Percentiles rank a stretch among this genome's conserved stretches.
phyloP scores from a whole-genome alignment of 108 stramenopile species.

The Discostella stelligeroides region DNA sequence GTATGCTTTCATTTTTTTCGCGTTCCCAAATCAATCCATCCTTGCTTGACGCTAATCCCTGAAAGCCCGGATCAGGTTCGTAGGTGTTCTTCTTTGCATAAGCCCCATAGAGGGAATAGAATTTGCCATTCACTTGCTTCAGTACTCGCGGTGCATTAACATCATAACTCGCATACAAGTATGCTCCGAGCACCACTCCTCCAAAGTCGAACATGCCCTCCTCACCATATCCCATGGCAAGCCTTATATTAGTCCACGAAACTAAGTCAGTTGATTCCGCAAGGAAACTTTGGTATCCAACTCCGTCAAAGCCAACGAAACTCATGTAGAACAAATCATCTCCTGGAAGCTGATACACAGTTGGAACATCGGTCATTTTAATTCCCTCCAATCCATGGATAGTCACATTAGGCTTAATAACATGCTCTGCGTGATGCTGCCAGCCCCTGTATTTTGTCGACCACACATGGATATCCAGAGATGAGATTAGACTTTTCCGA shows the following conservation, averaged over 20 bases:
- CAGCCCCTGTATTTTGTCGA: constrained; percentile 43
- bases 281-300: constrained; percentile 41
- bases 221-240: constrained; percentile 45
- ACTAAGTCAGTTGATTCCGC: constrained; percentile 46
- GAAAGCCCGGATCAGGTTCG: constrained; percentile 33
- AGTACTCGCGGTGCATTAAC: constrained; percentile 33
- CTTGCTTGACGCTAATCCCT: constrained; percentile 39
- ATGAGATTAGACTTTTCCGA: constrained; percentile 25
- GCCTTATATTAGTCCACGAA: constrained; percentile 23
- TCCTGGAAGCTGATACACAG: constrained; percentile 43
- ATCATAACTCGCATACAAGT: constrained; percentile 42
- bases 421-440: constrained; percentile 33
- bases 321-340: constrained; percentile 46
- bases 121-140: constrained; percentile 35
- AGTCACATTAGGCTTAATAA: constrained; percentile 29
- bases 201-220: constrained; percentile 41
- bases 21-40: constrained; percentile 48
- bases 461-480: constrained; percentile 25
- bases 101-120: constrained; percentile 40
- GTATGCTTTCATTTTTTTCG: constrained; percentile 35
- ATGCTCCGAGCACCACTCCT: constrained; percentile 49
- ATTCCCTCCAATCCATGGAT: constrained; percentile 35
- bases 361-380: constrained; percentile 52
- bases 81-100: constrained; percentile 38
- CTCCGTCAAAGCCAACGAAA: constrained; percentile 47